Percentiles rank a stretch among this genome's conserved stretches.
Conservation (phyloP, 768 basidiomycete genomes). For the Cystofilobasidium capitatum region DNA sequence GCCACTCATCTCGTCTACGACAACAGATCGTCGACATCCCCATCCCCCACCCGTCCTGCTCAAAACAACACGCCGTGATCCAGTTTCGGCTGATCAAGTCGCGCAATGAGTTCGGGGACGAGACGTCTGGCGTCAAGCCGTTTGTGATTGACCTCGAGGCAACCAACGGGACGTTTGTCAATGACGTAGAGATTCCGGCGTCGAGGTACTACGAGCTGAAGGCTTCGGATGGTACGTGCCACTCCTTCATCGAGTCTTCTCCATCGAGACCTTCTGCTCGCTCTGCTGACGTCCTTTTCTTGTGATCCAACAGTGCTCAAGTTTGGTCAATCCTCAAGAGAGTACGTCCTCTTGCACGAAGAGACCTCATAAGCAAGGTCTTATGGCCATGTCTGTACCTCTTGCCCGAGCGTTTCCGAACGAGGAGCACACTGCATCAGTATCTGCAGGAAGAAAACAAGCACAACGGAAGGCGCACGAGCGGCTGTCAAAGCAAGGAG, state of each 20-base stretch:
- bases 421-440: too few species aligned
- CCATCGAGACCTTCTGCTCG: background rate
- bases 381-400: background rate
- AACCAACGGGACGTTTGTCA: conserved; percentile 92
- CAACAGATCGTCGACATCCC: conserved; percentile 55
- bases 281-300: background rate
- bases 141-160: conserved; percentile 97
- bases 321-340: conserved; percentile 67
- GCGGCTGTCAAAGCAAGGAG: too few species aligned
- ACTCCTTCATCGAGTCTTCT: background rate
- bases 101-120: conserved; percentile 75
- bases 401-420: background rate
- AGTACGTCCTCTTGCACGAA: conserved; percentile 78
- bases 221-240: conserved; percentile 59
- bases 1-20: background rate
- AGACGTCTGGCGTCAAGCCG: conserved; percentile 77
- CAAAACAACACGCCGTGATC: conserved; percentile 95
- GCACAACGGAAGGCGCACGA: too few species aligned
- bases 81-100: conserved; percentile 85
- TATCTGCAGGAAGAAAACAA: too few species aligned
- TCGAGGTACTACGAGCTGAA: conserved; percentile 79
- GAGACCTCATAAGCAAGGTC: conserved; percentile 44
- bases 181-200: conserved; percentile 70
- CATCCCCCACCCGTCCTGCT: conserved; percentile 91
- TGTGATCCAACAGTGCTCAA: conserved; percentile 55